Base-by-base conservation (phyloP, 148 eudicot genomes). In the Rhododendron simsii region DNA sequence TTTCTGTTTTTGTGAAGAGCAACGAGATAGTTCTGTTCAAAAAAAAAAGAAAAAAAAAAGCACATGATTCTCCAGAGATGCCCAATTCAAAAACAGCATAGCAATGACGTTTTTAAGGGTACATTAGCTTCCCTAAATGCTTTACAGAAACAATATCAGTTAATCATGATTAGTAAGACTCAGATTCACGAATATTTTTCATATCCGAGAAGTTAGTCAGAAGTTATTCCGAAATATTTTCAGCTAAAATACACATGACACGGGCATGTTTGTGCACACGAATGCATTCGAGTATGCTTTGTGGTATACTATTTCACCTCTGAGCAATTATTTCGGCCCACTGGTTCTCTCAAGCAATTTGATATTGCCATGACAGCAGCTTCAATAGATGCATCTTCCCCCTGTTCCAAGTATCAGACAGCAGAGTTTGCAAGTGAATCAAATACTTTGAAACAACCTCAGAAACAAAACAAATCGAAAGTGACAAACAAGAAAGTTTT, bases 381-480 rank as follows among this genome's bases (percentile, higher is more conserved):
- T 92, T 96, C 99, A 87, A 96, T 92, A 75, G 99, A 90, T 59
- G 95, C 93, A 80, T 96, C 99, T 91, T 95, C 98, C 33, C 99
- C 99, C 99, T 95, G 84, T 63, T 51, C 35, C 86, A 55, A 26
- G 74, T 77, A 65, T 23, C 41, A 63, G 39, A 73, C 4, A 16
- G 57, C 47, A 55, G 15, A 53, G n/a, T 6, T 78, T 85, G 4
- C 21, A 80, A 37, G 20, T 21, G 78, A 57, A 65, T 20, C 78
- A 0, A 44, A 14, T 53, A 80, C 74, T 67, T 67, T 26, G 14
- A 33, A 37, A 47, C 20, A 74, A 8, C 13, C 30, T 74, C 37
- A 21, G 35, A 35, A 37, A 57, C 50, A 35, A 73, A 7, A 57
- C 57, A 77, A 63, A 69, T 1, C 20, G 14, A 75, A 83, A 16